Base-by-base conservation (phyloP, 306 rosid species). In the Pterocarpus santalinus region DNA sequence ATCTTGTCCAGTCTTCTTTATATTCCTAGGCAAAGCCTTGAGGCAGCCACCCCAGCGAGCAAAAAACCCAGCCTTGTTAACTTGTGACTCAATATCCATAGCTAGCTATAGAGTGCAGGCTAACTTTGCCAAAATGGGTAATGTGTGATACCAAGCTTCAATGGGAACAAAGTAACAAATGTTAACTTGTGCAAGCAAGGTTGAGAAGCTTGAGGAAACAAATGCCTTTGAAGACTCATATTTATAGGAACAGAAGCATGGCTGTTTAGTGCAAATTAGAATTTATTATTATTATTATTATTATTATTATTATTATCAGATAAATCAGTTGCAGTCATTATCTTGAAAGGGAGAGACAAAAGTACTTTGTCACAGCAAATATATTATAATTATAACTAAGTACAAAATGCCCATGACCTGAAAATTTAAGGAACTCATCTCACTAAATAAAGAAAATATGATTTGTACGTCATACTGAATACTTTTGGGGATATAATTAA, bases 1-100 rank as follows among this genome's bases (percentile, higher is more conserved):
- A 80, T 95, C 97, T 84, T 87, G 61, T 46, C 92, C 99, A 7
- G 88, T 88, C 71, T 95, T 90, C 85, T 85, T 88, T 12, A 78
- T 72, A 73, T 65, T 84, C 55, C 78, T 84, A 65, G 80, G 67
- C 86, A 87, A 79, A 46, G 80, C 80, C 84, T 72, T 83, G 51
- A 86, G 68, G 85, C 77, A 41, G 9, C 52, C 8, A 33, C 79
- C n/a, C 46, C 43, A 47, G 9, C 55, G 55, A 22, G 69, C 14
- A 1, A 81, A 86, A 69, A 69, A 7, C 55, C 79, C 74, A 4
- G 34, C 82, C 17, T 63, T 82, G 53, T 62, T 85, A 60, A 35
- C 76, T 75, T 80, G 87, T 8, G 87, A 72, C 73, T 89, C 86
- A 72, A 86, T 81, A 81, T 84, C 89, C 96, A 94, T 94, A 36